A percentile compares a stretch with the other conserved stretches of the same genome.
These are phyloP conservation scores for Penicillium daleae DNA, from an alignment of 495 filamentous ascomycete genomes.

Conservation along the genomic window DNA sequence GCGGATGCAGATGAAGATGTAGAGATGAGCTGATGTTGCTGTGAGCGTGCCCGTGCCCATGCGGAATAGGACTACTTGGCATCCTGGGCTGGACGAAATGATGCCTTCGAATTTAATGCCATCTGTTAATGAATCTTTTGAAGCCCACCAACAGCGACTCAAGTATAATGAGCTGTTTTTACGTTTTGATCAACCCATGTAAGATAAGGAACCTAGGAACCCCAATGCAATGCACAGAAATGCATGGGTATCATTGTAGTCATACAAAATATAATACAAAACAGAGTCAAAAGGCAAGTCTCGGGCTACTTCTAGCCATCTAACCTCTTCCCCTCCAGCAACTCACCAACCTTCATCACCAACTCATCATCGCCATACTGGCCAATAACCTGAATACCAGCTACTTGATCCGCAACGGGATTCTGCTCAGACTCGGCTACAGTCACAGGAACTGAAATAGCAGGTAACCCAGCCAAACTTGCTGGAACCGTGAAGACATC, in stretches of 20 bases:
- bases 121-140: not conserved
- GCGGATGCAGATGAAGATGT: constrained; percentile 38
- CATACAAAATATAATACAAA: constrained; percentile 16
- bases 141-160: not conserved
- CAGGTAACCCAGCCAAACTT: constrained; percentile 88
- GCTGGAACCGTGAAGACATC: constrained; percentile 97
- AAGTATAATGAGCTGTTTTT: not conserved
- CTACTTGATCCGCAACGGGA: constrained; percentile 39
- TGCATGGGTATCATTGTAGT: constrained; percentile 21
- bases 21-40: constrained; percentile 41
- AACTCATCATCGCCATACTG: constrained; percentile 87
- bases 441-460: constrained; percentile 78
- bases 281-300: not conserved
- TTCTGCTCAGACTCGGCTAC: constrained; percentile 29
- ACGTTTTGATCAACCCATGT: not conserved
- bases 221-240: not conserved
- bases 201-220: not conserved
- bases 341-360: constrained; percentile 46
- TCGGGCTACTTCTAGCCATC: not conserved
- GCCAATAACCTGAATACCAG: constrained; percentile 86
- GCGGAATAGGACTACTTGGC: not conserved
- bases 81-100: no score
- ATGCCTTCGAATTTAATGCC: not conserved
- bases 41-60: not conserved
- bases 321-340: constrained; percentile 36